Base-by-base conservation (phyloP, 208 protist species). In the Crithidia mellificae region DNA sequence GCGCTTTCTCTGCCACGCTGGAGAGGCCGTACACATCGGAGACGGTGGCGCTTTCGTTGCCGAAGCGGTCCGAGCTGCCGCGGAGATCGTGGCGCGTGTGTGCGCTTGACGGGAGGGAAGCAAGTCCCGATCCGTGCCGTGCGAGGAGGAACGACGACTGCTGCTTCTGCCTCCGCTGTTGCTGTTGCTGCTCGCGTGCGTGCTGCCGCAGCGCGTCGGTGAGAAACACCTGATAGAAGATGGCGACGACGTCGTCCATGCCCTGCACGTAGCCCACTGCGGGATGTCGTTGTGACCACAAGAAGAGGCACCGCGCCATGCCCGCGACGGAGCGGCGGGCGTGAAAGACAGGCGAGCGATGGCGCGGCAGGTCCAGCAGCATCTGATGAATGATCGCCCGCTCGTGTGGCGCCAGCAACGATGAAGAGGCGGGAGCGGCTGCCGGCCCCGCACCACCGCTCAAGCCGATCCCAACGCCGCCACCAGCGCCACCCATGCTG, bases 241-340 rank as follows among this genome's bases (percentile, higher is more conserved):
- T 83, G 32, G 77, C 84, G 17, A 97, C 78, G 11, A 98, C 68
- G 72, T 98, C 97, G 62, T 98, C 97, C 78, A 98, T 97, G 63
- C 97, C 97, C 71, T 98, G 95, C 53, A 98, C 96, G 72, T 98
- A 98, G 6, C 94, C 95, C 30, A 92, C 90, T 1, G 94, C 96
- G 11, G 97, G 96, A 77, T 98, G 96, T 1, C 94, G 84, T 41
- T 96, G 85, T 0, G 91, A 81, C 92, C 93, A 98, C 17, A 98
- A 70, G 58, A 97, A 98, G 6, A 98, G 67, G 30, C 96, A 88
- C 24, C 93, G 81, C 44, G 93, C 81, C 55, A 98, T 78, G 19
- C 72, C 57, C n/a, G 76, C 69, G 5, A 75, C 62, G 15, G 81
- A 78, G 29, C 69, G 67, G 14, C 65, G 32, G 47, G 62, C 58